Conservation (phyloP, 83 land plant genomes). For the Thuja plicata region DNA sequence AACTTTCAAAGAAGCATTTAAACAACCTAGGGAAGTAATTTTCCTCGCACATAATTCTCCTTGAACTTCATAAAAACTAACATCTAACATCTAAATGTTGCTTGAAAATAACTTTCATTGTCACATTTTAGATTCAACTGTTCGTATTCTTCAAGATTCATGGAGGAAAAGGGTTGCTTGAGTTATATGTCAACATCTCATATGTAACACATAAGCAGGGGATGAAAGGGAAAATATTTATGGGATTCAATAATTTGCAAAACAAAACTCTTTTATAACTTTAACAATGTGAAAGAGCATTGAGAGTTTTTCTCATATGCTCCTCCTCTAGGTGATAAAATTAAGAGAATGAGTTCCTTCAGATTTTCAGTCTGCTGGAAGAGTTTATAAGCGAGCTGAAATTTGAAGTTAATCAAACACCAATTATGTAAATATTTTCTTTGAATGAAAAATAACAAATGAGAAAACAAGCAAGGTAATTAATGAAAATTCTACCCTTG, state of each 20-base stretch:
- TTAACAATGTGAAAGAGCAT: background rate
- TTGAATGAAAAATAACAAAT: background rate
- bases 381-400: background rate
- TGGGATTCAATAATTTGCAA: background rate
- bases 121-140: background rate
- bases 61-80: background rate
- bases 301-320: background rate
- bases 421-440: background rate
- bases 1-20: background rate
- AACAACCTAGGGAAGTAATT: background rate
- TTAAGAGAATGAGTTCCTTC: background rate
- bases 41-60: background rate
- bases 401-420: background rate
- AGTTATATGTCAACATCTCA: background rate
- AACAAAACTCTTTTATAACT: background rate
- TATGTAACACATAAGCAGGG: background rate
- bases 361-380: background rate
- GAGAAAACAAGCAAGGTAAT: background rate
- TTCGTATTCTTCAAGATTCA: background rate
- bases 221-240: background rate
- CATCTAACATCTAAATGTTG: background rate
- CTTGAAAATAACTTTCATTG: background rate
- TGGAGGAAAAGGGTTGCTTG: background rate
- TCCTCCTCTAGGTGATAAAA: background rate
- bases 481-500: background rate